phyloP scores from a whole-genome alignment of 495 filamentous ascomycete genomes.

The Copromyces sp. region DNA sequence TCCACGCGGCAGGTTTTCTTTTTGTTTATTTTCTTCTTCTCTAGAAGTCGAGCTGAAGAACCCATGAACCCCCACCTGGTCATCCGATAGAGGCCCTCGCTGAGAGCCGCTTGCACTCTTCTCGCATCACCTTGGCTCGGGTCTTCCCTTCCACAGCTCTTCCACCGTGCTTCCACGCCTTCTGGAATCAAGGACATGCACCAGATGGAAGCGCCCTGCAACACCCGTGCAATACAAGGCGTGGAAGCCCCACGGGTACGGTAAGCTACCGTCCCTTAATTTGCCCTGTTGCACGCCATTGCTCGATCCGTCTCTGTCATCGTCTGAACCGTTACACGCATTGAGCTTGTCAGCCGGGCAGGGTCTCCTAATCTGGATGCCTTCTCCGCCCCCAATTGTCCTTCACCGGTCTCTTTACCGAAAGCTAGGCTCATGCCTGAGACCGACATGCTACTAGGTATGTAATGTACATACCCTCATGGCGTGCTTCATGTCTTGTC shows the following conservation, averaged over 20 bases:
- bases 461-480: not conserved
- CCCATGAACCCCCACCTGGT: not conserved
- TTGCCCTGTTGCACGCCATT: not conserved
- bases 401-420: not conserved
- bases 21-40: not conserved
- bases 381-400: not conserved
- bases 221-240: not conserved
- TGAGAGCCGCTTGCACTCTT: not conserved
- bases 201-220: not conserved
- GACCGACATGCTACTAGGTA: not conserved
- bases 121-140: not conserved
- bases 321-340: not conserved
- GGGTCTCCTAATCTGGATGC: not conserved
- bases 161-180: not conserved
- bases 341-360: not conserved
- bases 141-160: not conserved
- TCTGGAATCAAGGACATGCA: not conserved
- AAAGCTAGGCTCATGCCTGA: not conserved
- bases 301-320: not conserved
- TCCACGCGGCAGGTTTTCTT: not conserved
- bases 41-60: not conserved
- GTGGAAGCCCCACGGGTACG: not conserved
- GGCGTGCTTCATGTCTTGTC: not conserved
- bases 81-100: not conserved
- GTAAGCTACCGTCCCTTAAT: not conserved